A percentile compares a stretch with the other conserved stretches of the same genome.
Evolutionary conservation across 441 rosid genomes (phyloP).

Genomic region (Mallotus japonicus): DNA sequence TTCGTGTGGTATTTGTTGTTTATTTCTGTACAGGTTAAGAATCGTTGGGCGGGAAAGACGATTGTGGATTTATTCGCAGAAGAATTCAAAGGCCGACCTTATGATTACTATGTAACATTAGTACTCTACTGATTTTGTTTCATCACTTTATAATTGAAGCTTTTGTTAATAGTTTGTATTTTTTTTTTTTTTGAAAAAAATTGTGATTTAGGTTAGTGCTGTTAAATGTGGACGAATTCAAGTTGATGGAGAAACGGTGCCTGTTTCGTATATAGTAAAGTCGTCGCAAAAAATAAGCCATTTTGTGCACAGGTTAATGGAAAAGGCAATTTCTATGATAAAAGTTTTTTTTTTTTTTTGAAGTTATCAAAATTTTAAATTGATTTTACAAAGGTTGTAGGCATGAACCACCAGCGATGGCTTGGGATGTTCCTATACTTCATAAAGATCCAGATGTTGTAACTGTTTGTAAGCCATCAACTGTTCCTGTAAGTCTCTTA

Average conservation of each 20-base stretch:
- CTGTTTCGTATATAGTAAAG: slow-evolving; percentile 70
- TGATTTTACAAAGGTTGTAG: slow-evolving; percentile 50
- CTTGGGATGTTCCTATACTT: slow-evolving; percentile 57
- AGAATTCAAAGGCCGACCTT: slow-evolving; percentile 81
- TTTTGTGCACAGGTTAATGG: slow-evolving; percentile 69
- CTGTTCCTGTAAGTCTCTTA: slow-evolving; percentile 68
- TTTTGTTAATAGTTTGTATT: neutral
- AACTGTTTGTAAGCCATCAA: slow-evolving; percentile 85
- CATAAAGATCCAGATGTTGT: slow-evolving; percentile 67
- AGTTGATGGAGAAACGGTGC: slow-evolving; percentile 75
- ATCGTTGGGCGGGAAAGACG: slow-evolving; percentile 88
- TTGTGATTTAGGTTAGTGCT: slow-evolving; percentile 57
- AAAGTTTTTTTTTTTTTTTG: neutral
- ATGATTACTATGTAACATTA: slow-evolving; percentile 69
- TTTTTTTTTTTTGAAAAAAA: neutral
- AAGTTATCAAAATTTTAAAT: slow-evolving; percentile 24
- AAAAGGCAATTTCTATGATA: neutral
- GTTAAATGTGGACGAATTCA: slow-evolving; percentile 81
- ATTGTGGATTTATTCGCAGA: slow-evolving; percentile 83
- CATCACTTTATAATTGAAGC: neutral
- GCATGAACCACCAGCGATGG: slow-evolving; percentile 93
- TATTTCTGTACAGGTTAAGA: slow-evolving; percentile 55
- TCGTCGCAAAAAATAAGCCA: slow-evolving; percentile 86
- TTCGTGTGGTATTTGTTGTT: neutral
- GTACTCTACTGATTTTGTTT: neutral